Base-by-base conservation (phyloP, 2,329 filamentous ascomycete species). In the Malbranchea zuffiana region DNA sequence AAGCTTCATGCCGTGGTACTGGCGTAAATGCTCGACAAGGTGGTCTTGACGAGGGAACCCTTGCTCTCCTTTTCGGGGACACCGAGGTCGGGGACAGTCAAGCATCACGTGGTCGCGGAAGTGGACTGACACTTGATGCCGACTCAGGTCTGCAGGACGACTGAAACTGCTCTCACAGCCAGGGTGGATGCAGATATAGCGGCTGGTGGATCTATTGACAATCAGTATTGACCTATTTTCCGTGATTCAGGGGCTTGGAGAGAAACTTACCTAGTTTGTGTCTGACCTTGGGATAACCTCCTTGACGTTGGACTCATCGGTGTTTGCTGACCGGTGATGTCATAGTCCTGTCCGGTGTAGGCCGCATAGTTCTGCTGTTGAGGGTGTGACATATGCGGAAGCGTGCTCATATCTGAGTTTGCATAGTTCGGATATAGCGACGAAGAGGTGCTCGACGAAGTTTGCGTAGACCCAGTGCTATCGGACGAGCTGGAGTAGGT, bases 41-140 rank as follows among this genome's bases (percentile, higher is more conserved):
- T 77, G 73, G 47, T 78, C 74, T 35, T 65, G 60, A 4, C 73
- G 61, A 3, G 68, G 67, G 47, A 76, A 77, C 1, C 71, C 72
- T 41, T 62, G 56, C 26, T 44, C 49, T 4, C 60, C 62, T 46
- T 68, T 69, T 11, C 68, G 61, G 26, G 53, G 50, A 47, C 68
- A 71, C 26, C 57, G 53, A 2, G 52, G 48, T 18, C 58, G 51
- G 1, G 60, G 56, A 45, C 69, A 72, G 39, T 68, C 61, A 32
- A 61, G 53, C 42, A 56, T 55, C n/a, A 46, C 33, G 3, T 40
- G 29, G 8, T 58, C 47, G 4, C 61, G 61, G 36, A 57, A 56
- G 46, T 71, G 68, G 10, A 65, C 61, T 32, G 59, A 65, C n/a
- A 55, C 52, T 33, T 62, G 52, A 44, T 72, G 69, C 5, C 68